Conservation (phyloP, 352 stramenopile genomes). For the Thraustotheca clavata region DNA sequence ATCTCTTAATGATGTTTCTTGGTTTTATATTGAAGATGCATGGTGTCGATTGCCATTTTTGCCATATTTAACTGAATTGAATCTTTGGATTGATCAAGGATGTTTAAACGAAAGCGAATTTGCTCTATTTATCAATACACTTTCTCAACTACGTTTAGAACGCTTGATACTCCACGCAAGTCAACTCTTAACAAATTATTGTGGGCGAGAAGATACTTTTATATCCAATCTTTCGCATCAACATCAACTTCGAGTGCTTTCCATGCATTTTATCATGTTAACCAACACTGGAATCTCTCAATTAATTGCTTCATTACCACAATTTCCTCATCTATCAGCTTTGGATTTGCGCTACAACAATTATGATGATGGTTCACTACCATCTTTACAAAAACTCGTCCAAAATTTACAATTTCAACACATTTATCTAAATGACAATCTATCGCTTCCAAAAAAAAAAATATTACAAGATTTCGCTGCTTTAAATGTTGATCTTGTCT, state of each 20-base stretch:
- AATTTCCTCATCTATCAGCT: not conserved
- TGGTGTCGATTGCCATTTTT: not conserved
- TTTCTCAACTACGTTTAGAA: not conserved
- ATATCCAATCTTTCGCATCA: not conserved
- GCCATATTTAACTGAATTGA: not conserved
- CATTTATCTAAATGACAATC: not conserved
- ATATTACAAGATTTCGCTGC: not conserved
- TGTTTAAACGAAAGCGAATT: conserved; percentile 5
- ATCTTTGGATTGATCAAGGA: not conserved
- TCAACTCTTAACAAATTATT: not conserved
- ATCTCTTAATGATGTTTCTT: not conserved
- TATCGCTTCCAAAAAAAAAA: not conserved
- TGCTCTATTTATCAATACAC: not conserved
- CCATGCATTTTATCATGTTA: not conserved
- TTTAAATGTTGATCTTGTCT: not conserved
- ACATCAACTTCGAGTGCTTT: not conserved
- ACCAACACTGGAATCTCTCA: not conserved
- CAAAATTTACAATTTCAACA: not conserved
- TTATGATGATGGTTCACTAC: not conserved
- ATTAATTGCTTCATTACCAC: not conserved
- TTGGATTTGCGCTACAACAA: not conserved
- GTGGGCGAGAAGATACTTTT: not conserved
- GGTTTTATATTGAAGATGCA: not conserved
- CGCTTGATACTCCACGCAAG: not conserved
- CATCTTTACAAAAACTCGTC: not conserved